Evolutionary conservation across 371 early-diverging fungal genomes (phyloP).

Genomic region (Rhizomucor pusillus): DNA sequence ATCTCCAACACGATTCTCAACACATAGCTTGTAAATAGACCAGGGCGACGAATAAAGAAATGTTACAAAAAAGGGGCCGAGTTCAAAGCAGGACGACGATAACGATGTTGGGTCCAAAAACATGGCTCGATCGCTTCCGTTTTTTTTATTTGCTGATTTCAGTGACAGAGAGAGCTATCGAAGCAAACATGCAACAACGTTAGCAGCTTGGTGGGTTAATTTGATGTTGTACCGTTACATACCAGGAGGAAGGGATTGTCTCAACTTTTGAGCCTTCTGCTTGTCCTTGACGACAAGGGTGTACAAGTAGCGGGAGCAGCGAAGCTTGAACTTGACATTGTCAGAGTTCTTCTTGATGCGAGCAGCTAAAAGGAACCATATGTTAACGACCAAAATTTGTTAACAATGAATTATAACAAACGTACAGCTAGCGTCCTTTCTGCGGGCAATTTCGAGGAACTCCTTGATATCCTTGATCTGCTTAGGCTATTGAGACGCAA

Average conservation of each 20-base stretch:
- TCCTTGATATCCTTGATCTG: constrained; percentile 97
- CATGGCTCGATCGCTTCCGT: no score
- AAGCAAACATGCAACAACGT: not conserved
- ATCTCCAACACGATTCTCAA: no score
- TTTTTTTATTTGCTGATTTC: constrained; percentile 23
- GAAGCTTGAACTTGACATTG: constrained; percentile 97
- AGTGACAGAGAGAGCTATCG: constrained; percentile 35
- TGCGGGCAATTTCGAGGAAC: constrained; percentile 93
- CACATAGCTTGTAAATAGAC: no score
- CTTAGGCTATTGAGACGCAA: constrained; percentile 79
- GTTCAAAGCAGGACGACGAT: no score
- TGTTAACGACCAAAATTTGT: constrained; percentile 15
- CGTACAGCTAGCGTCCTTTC: constrained; percentile 92
- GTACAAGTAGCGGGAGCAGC: constrained; percentile 97
- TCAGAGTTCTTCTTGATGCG: constrained; percentile 97
- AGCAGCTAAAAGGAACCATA: constrained; percentile 63
- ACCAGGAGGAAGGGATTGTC: constrained; percentile 89
- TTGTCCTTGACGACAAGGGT: constrained; percentile 95
- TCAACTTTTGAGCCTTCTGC: constrained; percentile 96
- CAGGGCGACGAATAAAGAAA: no score
- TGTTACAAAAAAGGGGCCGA: no score
- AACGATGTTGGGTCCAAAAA: no score
- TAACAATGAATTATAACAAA: constrained; percentile 9
- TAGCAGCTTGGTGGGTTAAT: not conserved
- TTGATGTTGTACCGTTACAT: constrained; percentile 17